phyloP scores from a whole-genome alignment of 345 rosid genomes.

The Gossypium australe region DNA sequence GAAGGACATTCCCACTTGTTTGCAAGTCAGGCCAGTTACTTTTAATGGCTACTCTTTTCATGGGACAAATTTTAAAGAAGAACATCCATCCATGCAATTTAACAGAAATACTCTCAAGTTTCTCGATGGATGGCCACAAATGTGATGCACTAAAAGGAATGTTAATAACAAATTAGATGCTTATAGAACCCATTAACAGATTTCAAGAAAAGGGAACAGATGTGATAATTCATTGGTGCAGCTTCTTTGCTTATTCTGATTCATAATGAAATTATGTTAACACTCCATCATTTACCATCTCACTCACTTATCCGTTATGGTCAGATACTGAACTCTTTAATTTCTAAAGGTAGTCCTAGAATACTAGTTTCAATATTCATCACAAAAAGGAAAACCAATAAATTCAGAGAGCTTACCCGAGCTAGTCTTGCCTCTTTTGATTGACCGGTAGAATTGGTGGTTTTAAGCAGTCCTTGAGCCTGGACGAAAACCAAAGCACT shows the following conservation, averaged over 20 bases:
- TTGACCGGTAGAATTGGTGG: conserved; percentile 74
- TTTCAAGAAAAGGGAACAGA: not conserved
- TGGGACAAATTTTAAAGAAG: not conserved
- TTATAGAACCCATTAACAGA: not conserved
- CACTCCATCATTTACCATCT: not conserved
- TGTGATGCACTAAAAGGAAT: not conserved
- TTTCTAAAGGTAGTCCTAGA: not conserved
- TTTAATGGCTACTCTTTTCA: not conserved
- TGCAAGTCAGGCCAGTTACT: not conserved
- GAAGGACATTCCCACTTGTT: not conserved
- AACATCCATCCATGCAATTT: conserved; percentile 1
- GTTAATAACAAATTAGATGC: not conserved
- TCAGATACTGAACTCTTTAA: not conserved
- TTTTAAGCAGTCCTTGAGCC: conserved; percentile 95
- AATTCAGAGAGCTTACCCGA: conserved; percentile 60
- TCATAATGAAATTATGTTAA: not conserved
- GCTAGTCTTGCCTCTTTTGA: conserved; percentile 98
- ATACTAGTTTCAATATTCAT: conserved; percentile 1
- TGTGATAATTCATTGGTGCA: not conserved
- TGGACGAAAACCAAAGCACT: conserved; percentile 33
- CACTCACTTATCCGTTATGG: not conserved
- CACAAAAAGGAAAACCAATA: not conserved
- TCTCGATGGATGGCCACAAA: not conserved
- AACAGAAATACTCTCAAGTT: not conserved
- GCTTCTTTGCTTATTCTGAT: not conserved